A percentile compares a stretch with the other conserved stretches of the same genome.
Evolutionary conservation across 495 filamentous ascomycete species (phyloP).

Genomic region (Durotheca rogersii): DNA sequence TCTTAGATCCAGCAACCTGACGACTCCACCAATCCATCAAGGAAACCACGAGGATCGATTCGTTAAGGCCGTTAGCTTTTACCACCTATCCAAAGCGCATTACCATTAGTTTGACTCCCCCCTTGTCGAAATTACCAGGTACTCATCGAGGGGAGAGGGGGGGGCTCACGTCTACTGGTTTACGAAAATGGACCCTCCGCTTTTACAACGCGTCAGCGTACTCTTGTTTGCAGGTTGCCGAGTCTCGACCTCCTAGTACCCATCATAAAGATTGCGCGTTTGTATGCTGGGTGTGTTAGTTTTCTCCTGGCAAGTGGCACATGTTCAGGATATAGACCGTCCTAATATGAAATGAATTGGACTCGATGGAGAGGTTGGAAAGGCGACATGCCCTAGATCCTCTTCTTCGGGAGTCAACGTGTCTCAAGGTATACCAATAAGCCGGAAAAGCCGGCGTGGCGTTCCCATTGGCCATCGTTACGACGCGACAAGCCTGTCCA

Average conservation of each 20-base stretch:
- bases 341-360: neutral
- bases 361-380: neutral
- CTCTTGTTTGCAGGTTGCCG: no score
- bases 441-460: neutral
- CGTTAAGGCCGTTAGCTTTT: neutral
- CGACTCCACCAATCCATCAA: neutral
- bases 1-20: neutral
- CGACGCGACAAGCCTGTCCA: neutral
- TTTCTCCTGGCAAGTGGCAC: neutral
- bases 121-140: neutral
- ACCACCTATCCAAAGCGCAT: neutral
- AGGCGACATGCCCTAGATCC: neutral
- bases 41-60: neutral
- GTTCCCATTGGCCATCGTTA: neutral
- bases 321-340: neutral
- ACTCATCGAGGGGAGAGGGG: neutral
- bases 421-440: neutral
- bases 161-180: neutral
- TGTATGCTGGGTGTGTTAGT: neutral
- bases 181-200: no score
- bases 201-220: no score
- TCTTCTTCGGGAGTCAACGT: neutral
- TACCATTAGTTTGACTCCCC: neutral
- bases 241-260: no score
- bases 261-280: neutral